These are phyloP conservation scores for Anisodus acutangulus DNA, from an alignment of 257 asterid genomes.

Conservation along the genomic window DNA sequence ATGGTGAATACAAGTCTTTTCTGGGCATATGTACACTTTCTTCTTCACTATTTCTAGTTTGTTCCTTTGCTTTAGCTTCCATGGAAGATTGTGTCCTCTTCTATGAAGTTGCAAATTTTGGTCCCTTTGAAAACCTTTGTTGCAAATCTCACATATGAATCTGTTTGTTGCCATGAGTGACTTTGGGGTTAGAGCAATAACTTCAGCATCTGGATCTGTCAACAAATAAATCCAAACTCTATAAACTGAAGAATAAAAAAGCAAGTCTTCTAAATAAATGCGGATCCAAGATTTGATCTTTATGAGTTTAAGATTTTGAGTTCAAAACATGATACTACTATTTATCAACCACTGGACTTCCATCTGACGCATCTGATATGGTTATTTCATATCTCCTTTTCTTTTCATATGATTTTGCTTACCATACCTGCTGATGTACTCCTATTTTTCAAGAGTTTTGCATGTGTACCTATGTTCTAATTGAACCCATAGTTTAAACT, in stretches of 20 bases:
- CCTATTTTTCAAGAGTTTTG: not conserved
- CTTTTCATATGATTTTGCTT: not conserved
- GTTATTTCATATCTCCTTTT: not conserved
- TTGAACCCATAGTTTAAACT: not conserved
- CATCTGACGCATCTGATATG: not conserved
- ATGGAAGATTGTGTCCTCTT: conserved; percentile 91
- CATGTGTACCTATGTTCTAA: too few species aligned
- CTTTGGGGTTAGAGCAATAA: conserved; percentile 81
- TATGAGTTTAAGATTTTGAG: not conserved
- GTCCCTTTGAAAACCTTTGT: conserved; percentile 91
- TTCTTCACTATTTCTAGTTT: conserved; percentile 63
- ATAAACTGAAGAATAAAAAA: not conserved
- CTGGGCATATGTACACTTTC: conserved; percentile 90
- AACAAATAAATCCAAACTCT: not conserved
- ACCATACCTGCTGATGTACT: not conserved
- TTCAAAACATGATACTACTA: not conserved
- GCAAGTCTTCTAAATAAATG: not conserved
- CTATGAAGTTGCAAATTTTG: conserved; percentile 93
- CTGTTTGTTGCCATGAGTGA: conserved; percentile 90
- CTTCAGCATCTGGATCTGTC: conserved; percentile 96
- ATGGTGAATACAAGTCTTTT: conserved; percentile 83
- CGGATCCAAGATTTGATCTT: not conserved
- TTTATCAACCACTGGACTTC: not conserved
- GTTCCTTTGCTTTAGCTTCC: conserved; percentile 86
- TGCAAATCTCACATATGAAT: conserved; percentile 90